Conservation (phyloP, 345 rosid genomes). For the Angophora floribunda region DNA sequence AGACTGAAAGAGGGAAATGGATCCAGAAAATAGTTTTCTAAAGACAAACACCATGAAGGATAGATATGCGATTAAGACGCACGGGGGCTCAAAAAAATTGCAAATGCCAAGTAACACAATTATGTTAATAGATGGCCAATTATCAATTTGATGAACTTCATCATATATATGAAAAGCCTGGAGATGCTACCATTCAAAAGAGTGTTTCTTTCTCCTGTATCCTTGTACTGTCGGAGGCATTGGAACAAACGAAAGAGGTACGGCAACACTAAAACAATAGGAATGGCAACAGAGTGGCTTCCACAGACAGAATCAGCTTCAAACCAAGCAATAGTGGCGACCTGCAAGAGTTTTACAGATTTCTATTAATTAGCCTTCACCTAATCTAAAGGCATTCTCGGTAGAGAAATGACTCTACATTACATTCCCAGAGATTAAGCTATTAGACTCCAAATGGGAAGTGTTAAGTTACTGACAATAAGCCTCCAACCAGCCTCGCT, state of each 20-base stretch:
- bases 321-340: constrained; percentile 98
- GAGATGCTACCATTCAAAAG: constrained; percentile 60
- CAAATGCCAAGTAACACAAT: neutral
- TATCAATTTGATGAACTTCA: neutral
- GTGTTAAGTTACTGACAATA: neutral
- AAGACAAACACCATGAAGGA: neutral
- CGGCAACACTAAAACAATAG: constrained; percentile 91
- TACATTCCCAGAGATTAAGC: neutral
- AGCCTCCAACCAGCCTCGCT: neutral
- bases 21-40: neutral
- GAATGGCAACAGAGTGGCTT: constrained; percentile 85
- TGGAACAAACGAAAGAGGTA: constrained; percentile 84
- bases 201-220: constrained; percentile 62
- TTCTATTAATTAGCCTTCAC: neutral
- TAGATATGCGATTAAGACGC: neutral
- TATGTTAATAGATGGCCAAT: neutral
- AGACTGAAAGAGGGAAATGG: neutral
- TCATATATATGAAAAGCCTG: neutral
- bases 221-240: constrained; percentile 91
- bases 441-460: neutral
- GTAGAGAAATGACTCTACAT: neutral
- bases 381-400: neutral
- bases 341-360: constrained; percentile 37
- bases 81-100: neutral
- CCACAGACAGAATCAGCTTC: constrained; percentile 99